phyloP scores from a whole-genome alignment of 176 grass and related monocot species.

The Areca catechu region DNA sequence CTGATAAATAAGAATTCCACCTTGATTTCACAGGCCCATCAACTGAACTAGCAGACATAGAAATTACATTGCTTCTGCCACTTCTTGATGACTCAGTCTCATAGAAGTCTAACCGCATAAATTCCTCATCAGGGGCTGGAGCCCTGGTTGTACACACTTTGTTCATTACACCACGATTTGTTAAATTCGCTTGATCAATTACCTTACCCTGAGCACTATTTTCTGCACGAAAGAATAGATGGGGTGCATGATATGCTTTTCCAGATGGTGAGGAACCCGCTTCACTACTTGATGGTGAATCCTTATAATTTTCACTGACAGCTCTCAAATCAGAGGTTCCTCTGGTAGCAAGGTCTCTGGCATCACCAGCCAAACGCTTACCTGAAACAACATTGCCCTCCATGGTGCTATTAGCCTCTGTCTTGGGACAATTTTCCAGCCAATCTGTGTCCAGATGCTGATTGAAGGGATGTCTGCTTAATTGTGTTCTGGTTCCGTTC shows the following conservation, averaged over 20 bases:
- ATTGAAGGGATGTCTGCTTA: slow-evolving; percentile 15
- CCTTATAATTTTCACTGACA: slow-evolving; percentile 22
- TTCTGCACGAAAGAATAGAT: slow-evolving; percentile 28
- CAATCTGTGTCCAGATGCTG: neutral
- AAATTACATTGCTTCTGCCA: neutral
- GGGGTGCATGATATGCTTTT: slow-evolving; percentile 18
- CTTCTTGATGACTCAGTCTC: slow-evolving; percentile 13
- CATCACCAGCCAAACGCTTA: slow-evolving; percentile 11
- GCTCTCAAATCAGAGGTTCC: slow-evolving; percentile 22
- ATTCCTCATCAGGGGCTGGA: slow-evolving; percentile 6
- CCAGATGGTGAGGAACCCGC: slow-evolving; percentile 19
- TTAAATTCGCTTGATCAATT: slow-evolving; percentile 6
- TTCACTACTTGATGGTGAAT: slow-evolving; percentile 24
- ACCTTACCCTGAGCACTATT: slow-evolving; percentile 12
- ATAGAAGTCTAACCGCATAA: neutral
- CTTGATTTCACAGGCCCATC: slow-evolving; percentile 5
- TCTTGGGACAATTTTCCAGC: neutral
- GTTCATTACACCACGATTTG: neutral
- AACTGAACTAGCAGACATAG: neutral
- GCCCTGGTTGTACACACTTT: slow-evolving; percentile 10
- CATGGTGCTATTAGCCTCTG: neutral
- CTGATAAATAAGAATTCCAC: slow-evolving; percentile 6
- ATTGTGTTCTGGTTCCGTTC: slow-evolving; percentile 23
- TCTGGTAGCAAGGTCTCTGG: slow-evolving; percentile 17
- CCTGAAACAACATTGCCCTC: slow-evolving; percentile 26